phyloP scores from a whole-genome alignment of 805 yeast species.

The Myxozyma vanderwaltii region DNA sequence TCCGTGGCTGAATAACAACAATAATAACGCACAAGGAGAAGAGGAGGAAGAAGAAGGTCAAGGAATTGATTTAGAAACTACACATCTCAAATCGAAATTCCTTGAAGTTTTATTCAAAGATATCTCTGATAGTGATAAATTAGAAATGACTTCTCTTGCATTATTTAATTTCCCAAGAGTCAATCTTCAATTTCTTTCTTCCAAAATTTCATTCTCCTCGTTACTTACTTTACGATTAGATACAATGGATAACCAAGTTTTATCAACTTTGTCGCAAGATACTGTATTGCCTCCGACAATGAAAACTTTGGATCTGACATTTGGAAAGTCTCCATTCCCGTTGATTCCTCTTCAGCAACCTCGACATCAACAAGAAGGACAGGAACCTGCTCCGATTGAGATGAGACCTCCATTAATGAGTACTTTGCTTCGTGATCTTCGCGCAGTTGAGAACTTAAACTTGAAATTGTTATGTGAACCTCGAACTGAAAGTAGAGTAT shows the following conservation, averaged over 20 bases:
- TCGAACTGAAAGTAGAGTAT: constrained; percentile 13
- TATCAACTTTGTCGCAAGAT: constrained; percentile 10
- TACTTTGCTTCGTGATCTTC: constrained; percentile 19
- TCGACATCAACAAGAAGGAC: background rate
- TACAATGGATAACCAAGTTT: constrained; percentile 22
- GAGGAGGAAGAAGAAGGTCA: constrained; percentile 3
- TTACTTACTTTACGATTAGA: constrained; percentile 19
- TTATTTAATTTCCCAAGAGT: constrained; percentile 26
- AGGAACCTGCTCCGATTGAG: background rate
- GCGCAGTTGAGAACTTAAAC: constrained; percentile 23
- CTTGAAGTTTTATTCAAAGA: constrained; percentile 7
- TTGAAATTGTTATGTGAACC: constrained; percentile 26
- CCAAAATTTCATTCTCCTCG: constrained; percentile 2
- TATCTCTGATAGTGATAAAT: background rate
- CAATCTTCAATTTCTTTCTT: constrained; percentile 12
- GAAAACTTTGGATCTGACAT: constrained; percentile 25
- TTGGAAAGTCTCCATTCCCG: constrained; percentile 20
- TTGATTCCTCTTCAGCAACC: constrained; percentile 1
- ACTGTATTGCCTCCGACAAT: constrained; percentile 15
- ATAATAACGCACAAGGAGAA: background rate
- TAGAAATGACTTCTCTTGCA: constrained; percentile 20
- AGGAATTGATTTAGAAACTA: constrained; percentile 8
- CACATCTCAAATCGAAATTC: constrained; percentile 18
- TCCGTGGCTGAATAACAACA: background rate
- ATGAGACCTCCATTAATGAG: constrained; percentile 17